Evolutionary conservation across 345 rosid genomes (phyloP).

Genomic region (Salix udensis): DNA sequence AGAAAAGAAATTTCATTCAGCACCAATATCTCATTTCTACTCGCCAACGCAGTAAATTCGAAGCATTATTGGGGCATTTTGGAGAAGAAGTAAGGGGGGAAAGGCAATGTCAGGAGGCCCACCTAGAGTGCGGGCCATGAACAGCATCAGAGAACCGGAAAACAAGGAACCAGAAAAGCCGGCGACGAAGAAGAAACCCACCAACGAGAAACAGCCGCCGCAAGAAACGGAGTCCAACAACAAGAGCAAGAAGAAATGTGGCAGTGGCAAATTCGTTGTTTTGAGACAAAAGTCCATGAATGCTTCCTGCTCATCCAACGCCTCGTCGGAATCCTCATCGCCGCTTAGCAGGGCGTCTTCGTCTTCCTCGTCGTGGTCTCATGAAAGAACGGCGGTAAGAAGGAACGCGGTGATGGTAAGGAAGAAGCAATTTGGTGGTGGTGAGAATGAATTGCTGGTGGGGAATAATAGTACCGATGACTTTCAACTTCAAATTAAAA

Average conservation of each 20-base stretch:
- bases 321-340: constrained; percentile 7
- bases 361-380: constrained; percentile 3
- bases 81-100: neutral
- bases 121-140: constrained; percentile 46
- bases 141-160: constrained; percentile 41
- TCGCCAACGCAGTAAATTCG: neutral
- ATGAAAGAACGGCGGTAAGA: neutral
- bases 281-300: constrained; percentile 17
- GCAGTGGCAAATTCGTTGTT: constrained; percentile 3
- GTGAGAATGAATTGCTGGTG: neutral
- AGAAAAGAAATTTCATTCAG: neutral
- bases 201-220: constrained; percentile 26
- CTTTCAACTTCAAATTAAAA: neutral
- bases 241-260: constrained; percentile 22
- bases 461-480: neutral
- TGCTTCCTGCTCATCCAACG: constrained; percentile 14
- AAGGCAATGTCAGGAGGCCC: constrained; percentile 57
- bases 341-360: constrained; percentile 9
- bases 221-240: constrained; percentile 30
- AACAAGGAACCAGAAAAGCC: constrained; percentile 52
- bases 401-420: neutral
- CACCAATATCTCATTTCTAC: too few relatives aligned
- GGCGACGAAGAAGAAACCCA: constrained; percentile 18
- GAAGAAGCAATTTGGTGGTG: constrained; percentile 13
- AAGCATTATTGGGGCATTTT: constrained; percentile 2